A percentile compares a stretch with the other conserved stretches of the same genome.
Conservation (phyloP, 768 basidiomycete species). For the Filobasidium wieringae region DNA sequence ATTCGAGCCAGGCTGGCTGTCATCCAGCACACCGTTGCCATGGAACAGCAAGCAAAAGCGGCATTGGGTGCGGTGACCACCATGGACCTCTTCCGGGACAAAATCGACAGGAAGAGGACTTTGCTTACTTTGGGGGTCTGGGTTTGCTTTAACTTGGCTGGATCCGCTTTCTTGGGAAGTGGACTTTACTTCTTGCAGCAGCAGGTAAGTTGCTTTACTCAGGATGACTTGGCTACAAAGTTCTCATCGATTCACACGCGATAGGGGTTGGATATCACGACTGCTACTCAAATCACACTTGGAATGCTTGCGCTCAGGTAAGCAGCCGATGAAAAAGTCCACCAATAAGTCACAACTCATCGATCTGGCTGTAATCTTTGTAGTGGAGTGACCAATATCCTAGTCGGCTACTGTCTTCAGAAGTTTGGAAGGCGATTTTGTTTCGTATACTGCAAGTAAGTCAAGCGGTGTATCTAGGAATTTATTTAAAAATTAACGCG, state of each 20-base stretch:
- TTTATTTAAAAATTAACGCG: neutral
- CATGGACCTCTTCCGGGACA: conserved; percentile 9
- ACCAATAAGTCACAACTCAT: too few relatives aligned
- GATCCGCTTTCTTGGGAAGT: conserved; percentile 3
- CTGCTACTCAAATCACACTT: conserved; percentile 7
- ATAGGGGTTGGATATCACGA: conserved; percentile 4
- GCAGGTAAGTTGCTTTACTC: neutral
- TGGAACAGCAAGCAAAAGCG: conserved; percentile 6
- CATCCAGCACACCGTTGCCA: conserved; percentile 11
- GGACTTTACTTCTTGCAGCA: conserved; percentile 10
- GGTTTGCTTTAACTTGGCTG: conserved; percentile 3
- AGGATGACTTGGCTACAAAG: neutral
- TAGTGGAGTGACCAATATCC: conserved; percentile 2
- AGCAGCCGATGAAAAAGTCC: too few relatives aligned
- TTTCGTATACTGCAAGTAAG: conserved; percentile 9
- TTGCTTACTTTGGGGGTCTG: conserved; percentile 3
- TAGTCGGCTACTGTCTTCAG: neutral
- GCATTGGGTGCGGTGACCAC: neutral
- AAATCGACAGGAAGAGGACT: conserved; percentile 3
- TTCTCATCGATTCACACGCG: neutral
- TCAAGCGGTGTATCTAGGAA: neutral
- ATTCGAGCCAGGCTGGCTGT: conserved; percentile 10
- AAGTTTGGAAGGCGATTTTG: neutral
- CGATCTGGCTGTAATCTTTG: too few relatives aligned
- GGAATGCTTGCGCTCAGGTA: conserved; percentile 4